Evolutionary conservation across 2,329 filamentous ascomycete species (phyloP).

Genomic region (Colletotrichum cordylinicola): DNA sequence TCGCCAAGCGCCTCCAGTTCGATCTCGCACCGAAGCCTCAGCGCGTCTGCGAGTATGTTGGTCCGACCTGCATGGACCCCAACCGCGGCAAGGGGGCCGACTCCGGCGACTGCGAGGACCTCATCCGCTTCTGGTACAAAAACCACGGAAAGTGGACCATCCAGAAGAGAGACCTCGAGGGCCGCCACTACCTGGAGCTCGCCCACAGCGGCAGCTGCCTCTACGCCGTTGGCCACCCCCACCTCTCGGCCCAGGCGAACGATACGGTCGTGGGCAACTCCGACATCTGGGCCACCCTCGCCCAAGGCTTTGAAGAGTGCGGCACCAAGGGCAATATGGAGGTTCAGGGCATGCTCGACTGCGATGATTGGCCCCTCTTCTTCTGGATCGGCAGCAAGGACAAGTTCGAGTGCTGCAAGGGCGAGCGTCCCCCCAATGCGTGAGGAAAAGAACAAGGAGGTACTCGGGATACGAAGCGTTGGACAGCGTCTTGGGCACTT

Average conservation of each 20-base stretch:
- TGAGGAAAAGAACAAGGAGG: not conserved
- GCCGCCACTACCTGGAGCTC: not conserved
- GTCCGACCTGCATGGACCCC: not conserved
- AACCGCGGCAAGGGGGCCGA: not conserved
- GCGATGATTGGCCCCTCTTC: not conserved
- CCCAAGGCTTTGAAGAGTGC: not conserved
- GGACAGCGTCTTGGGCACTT: not conserved
- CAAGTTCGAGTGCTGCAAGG: conserved; percentile 2
- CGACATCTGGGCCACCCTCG: not conserved
- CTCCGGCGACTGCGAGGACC: not conserved
- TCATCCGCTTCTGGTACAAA: not conserved
- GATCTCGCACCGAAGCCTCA: not conserved
- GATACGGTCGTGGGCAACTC: not conserved
- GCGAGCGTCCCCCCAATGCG: not conserved
- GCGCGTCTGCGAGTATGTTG: not conserved
- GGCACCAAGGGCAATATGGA: not conserved
- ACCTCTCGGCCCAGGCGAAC: not conserved
- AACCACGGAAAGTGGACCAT: not conserved
- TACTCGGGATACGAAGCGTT: not conserved
- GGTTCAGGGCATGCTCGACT: not conserved
- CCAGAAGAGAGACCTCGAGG: not conserved
- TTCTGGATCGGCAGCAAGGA: not conserved
- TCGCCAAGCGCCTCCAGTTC: not conserved
- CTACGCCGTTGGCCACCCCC: not conserved
- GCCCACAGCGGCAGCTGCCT: not conserved